Conservation (phyloP, 176 grass and related monocot species). For the Avena atlantica region DNA sequence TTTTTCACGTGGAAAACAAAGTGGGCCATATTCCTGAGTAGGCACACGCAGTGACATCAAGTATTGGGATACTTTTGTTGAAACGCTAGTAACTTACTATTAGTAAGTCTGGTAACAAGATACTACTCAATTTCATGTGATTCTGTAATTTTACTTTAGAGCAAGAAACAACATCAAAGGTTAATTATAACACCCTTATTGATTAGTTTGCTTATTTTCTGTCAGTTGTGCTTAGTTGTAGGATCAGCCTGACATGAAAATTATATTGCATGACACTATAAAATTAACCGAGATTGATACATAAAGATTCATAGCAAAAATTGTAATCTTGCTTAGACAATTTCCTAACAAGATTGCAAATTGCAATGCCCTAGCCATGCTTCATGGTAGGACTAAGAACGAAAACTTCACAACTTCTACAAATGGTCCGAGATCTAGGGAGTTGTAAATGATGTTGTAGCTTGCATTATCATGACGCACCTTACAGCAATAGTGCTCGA, state of each 20-base stretch:
- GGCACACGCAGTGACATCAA: not conserved
- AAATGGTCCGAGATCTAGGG: no score
- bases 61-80: not conserved
- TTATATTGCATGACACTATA: not conserved
- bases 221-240: not conserved
- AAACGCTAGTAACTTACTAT: not conserved
- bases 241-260: not conserved
- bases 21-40: no score
- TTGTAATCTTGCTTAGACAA: not conserved
- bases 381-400: no score
- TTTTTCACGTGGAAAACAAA: no score
- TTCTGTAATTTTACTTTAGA: not conserved
- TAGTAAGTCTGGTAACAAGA: not conserved
- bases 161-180: not conserved
- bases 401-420: no score
- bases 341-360: no score
- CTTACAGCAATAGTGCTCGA: no score
- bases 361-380: no score
- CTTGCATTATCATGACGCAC: no score
- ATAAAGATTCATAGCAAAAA: not conserved
- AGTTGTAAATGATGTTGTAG: no score
- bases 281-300: not conserved
- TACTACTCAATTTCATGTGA: conserved; percentile 4
- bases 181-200: not conserved
- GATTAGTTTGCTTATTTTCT: conserved; percentile 27